These are phyloP conservation scores for Mycena metata DNA, from an alignment of 768 basidiomycete species.

Conservation along the genomic window DNA sequence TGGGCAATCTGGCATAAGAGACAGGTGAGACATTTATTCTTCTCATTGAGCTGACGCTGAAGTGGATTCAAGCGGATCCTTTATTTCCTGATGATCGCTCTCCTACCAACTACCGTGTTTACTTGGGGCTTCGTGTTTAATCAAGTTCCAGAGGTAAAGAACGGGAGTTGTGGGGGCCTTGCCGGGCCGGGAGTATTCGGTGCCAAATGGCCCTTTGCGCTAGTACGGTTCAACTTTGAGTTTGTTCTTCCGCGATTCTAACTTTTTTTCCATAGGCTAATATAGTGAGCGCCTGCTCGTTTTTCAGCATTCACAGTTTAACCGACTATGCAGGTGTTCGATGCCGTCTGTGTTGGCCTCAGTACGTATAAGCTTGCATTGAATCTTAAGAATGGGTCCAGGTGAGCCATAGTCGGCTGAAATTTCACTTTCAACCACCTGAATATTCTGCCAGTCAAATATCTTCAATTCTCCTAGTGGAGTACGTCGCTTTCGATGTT, in stretches of 20 bases:
- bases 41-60: neutral
- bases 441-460: neutral
- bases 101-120: slow-evolving; percentile 9
- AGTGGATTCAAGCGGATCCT: neutral
- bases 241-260: neutral
- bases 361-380: neutral
- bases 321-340: slow-evolving; percentile 2
- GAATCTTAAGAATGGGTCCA: neutral
- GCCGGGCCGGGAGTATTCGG: slow-evolving; percentile 3
- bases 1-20: slow-evolving; percentile 9
- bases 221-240: neutral
- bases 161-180: slow-evolving; percentile 11
- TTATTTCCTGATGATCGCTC: slow-evolving; percentile 7
- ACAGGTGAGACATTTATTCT: neutral
- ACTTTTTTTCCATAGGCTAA: neutral
- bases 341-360: slow-evolving; percentile 1
- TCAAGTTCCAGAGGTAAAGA: slow-evolving; percentile 3
- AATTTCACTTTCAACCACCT: neutral
- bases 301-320: neutral
- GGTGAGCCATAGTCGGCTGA: neutral
- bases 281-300: neutral
- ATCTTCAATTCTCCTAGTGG: slow-evolving; percentile 3
- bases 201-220: slow-evolving; percentile 7
- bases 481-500: neutral
- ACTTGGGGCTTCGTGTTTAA: slow-evolving; percentile 15